phyloP scores from a whole-genome alignment of 495 filamentous ascomycete genomes.

The Aspergillus sclerotiicarbonarius region DNA sequence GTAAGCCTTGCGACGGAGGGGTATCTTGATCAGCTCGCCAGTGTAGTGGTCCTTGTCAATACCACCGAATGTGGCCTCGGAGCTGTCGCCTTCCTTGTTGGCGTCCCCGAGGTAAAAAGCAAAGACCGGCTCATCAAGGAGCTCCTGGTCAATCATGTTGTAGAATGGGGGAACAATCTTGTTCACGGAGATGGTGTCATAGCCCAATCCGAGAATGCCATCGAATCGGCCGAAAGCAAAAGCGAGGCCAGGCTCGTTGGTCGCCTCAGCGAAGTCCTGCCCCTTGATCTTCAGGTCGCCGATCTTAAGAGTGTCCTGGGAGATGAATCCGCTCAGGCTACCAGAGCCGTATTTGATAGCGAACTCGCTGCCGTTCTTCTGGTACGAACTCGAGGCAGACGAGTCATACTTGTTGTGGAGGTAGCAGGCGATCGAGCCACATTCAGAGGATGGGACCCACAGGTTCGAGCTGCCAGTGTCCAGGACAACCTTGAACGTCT shows the following conservation, averaged over 20 bases:
- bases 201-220: constrained; percentile 95
- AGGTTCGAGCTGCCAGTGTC: constrained; percentile 99
- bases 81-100: constrained; percentile 70
- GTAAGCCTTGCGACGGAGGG: constrained; percentile 96
- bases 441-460: constrained; percentile 91
- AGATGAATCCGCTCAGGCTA: constrained; percentile 90
- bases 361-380: constrained; percentile 88
- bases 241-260: constrained; percentile 87
- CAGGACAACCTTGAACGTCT: constrained; percentile 96
- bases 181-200: constrained; percentile 94
- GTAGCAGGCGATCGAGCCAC: constrained; percentile 96
- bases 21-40: constrained; percentile 88
- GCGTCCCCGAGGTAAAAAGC: constrained; percentile 90
- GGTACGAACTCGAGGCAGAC: constrained; percentile 83
- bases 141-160: constrained; percentile 84
- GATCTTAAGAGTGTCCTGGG: constrained; percentile 78
- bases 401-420: constrained; percentile 97
- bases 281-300: constrained; percentile 83
- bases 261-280: constrained; percentile 95
- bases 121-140: constrained; percentile 90
- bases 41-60: constrained; percentile 82
- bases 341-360: constrained; percentile 97
- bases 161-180: constrained; percentile 93
- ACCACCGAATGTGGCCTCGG: constrained; percentile 90
- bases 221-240: constrained; percentile 99